Evolutionary conservation across 2,329 filamentous ascomycete species (phyloP).

Genomic region (Zymoseptoria pseudotritici): DNA sequence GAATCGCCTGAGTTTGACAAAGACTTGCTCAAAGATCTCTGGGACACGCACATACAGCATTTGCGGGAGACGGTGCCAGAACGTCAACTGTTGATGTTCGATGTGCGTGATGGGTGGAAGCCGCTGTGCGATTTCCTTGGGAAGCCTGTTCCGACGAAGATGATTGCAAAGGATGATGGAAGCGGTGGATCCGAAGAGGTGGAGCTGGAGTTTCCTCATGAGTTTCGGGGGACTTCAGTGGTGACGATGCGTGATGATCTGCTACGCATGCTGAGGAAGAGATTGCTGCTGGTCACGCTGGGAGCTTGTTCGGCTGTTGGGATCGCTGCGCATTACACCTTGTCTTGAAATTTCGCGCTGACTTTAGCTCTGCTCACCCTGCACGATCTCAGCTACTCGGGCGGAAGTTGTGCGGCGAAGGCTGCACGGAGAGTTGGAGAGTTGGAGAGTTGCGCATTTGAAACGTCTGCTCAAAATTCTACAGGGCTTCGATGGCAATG

Average conservation of each 20-base stretch:
- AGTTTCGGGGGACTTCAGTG: background rate
- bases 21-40: background rate
- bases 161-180: background rate
- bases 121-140: slow-evolving; percentile 23
- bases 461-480: too few relatives aligned
- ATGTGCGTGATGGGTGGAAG: slow-evolving; percentile 20
- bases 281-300: background rate
- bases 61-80: slow-evolving; percentile 4
- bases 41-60: background rate
- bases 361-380: background rate
- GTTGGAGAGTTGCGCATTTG: too few relatives aligned
- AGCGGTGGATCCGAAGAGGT: background rate
- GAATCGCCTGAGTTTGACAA: background rate
- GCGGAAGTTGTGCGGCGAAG: too few relatives aligned
- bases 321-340: background rate
- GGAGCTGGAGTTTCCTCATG: background rate
- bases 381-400: too few relatives aligned
- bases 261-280: background rate
- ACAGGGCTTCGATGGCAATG: too few relatives aligned
- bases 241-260: background rate
- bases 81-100: slow-evolving; percentile 20
- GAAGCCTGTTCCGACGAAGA: slow-evolving; percentile 9
- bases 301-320: background rate
- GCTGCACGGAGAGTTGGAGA: too few relatives aligned
- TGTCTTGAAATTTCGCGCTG: background rate